Percentiles rank a stretch among this genome's conserved stretches.
Conservation (phyloP, 805 yeast species). For the Pichia membranifaciens region DNA sequence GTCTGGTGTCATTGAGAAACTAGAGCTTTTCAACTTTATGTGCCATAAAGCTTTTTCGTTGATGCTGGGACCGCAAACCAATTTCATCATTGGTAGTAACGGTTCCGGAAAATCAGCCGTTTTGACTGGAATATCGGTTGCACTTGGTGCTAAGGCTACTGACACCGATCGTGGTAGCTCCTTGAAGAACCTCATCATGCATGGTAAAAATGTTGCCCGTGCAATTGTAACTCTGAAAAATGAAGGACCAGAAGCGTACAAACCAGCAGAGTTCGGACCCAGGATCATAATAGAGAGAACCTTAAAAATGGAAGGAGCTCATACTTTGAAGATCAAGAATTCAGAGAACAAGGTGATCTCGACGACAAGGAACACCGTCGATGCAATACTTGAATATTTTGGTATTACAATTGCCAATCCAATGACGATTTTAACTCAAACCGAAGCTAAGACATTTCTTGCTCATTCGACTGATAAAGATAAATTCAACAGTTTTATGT, state of each 20-base stretch:
- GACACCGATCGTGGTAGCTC: conserved; percentile 81
- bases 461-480: conserved; percentile 67
- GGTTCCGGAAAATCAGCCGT: conserved; percentile 92
- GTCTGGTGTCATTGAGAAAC: conserved; percentile 65
- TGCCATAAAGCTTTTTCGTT: conserved; percentile 80
- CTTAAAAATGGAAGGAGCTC: conserved; percentile 47
- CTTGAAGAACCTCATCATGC: conserved; percentile 64
- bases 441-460: conserved; percentile 84
- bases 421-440: conserved; percentile 88
- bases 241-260: conserved; percentile 59
- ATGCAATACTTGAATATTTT: conserved; percentile 60
- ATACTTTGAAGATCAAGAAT: conserved; percentile 50
- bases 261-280: conserved; percentile 61
- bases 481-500: conserved; percentile 73
- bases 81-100: conserved; percentile 83
- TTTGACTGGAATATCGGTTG: conserved; percentile 79
- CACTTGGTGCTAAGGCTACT: conserved; percentile 82
- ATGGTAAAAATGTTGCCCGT: conserved; percentile 66
- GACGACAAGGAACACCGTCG: conserved; percentile 57
- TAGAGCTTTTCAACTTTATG: conserved; percentile 74
- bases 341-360: conserved; percentile 49
- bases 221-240: conserved; percentile 61
- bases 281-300: conserved; percentile 66
- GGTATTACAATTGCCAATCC: conserved; percentile 84
- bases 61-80: conserved; percentile 70